A percentile compares a stretch with the other conserved stretches of the same genome.
Conservation (phyloP, 2,329 filamentous ascomycete species). For the Phoma sp. region DNA sequence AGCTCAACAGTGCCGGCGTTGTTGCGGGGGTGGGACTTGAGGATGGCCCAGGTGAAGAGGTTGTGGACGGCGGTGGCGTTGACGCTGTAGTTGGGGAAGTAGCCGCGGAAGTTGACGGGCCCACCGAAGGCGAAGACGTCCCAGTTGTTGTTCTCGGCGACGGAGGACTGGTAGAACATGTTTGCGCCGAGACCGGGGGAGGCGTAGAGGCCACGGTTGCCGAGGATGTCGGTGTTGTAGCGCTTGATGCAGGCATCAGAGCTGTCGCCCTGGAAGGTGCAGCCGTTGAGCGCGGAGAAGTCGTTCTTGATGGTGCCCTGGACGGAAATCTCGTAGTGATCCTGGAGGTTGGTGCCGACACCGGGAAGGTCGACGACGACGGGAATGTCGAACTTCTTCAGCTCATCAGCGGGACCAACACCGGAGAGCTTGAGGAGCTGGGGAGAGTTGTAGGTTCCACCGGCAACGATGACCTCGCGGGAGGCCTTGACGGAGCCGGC, state of each 20-base stretch:
- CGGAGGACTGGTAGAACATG: conserved; percentile 52
- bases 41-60: conserved; percentile 57
- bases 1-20: conserved; percentile 66
- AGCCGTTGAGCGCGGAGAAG: conserved; percentile 46
- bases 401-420: conserved; percentile 62
- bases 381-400: conserved; percentile 61
- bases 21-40: conserved; percentile 70
- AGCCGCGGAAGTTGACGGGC: conserved; percentile 61
- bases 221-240: conserved; percentile 51
- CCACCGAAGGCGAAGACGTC: conserved; percentile 63
- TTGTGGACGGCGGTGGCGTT: conserved; percentile 58
- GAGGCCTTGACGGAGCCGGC: conserved; percentile 44
- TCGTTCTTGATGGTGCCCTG: conserved; percentile 52
- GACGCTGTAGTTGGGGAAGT: conserved; percentile 63
- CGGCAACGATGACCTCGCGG: conserved; percentile 41
- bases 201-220: conserved; percentile 54
- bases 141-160: conserved; percentile 55
- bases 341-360: conserved; percentile 69
- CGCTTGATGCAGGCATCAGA: conserved; percentile 56
- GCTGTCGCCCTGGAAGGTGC: conserved; percentile 47
- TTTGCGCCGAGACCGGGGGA: conserved; percentile 61
- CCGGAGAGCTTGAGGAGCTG: conserved; percentile 68
- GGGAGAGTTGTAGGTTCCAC: conserved; percentile 67
- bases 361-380: conserved; percentile 63
- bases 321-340: conserved; percentile 62